phyloP scores from a whole-genome alignment of 768 basidiomycete species.

The Stropharia rugosoannulata region DNA sequence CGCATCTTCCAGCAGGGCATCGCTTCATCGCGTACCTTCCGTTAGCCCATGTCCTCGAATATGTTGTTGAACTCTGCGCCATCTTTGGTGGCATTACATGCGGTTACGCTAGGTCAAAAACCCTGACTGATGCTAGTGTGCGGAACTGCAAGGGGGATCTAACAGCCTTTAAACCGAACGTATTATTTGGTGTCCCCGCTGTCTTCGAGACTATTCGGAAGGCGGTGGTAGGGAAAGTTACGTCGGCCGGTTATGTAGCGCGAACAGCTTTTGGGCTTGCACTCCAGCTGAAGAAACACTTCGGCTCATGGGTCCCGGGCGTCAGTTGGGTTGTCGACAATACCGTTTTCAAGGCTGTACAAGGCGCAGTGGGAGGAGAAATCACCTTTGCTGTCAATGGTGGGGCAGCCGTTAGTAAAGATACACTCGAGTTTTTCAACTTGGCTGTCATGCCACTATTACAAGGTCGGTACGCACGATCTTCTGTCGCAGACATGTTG shows the following conservation, averaged over 20 bases:
- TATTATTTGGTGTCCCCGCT: slow-evolving; percentile 87
- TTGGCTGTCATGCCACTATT: slow-evolving; percentile 70
- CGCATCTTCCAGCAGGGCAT: slow-evolving; percentile 48
- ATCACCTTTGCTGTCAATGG: slow-evolving; percentile 71
- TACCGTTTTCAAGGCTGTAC: slow-evolving; percentile 65
- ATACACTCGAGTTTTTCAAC: slow-evolving; percentile 82
- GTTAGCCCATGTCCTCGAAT: slow-evolving; percentile 88
- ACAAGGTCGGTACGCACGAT: slow-evolving; percentile 54
- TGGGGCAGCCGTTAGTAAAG: slow-evolving; percentile 72
- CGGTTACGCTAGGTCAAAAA: slow-evolving; percentile 86
- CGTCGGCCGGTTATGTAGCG: slow-evolving; percentile 52
- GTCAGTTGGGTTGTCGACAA: slow-evolving; percentile 60
- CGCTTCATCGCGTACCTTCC: slow-evolving; percentile 81
- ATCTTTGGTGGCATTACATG: slow-evolving; percentile 67
- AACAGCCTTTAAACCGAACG: slow-evolving; percentile 64
- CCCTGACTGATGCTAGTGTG: slow-evolving; percentile 80
- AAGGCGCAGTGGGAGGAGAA: slow-evolving; percentile 73
- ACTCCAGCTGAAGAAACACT: slow-evolving; percentile 56
- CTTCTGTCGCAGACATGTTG: neutral
- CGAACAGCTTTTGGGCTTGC: slow-evolving; percentile 70
- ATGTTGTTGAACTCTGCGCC: slow-evolving; percentile 75
- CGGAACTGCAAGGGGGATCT: slow-evolving; percentile 78
- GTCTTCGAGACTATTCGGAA: slow-evolving; percentile 92
- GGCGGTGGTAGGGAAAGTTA: slow-evolving; percentile 74
- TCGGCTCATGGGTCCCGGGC: slow-evolving; percentile 44